Evolutionary conservation across 495 filamentous ascomycete genomes (phyloP).

Genomic region (Neurospora cerealis): DNA sequence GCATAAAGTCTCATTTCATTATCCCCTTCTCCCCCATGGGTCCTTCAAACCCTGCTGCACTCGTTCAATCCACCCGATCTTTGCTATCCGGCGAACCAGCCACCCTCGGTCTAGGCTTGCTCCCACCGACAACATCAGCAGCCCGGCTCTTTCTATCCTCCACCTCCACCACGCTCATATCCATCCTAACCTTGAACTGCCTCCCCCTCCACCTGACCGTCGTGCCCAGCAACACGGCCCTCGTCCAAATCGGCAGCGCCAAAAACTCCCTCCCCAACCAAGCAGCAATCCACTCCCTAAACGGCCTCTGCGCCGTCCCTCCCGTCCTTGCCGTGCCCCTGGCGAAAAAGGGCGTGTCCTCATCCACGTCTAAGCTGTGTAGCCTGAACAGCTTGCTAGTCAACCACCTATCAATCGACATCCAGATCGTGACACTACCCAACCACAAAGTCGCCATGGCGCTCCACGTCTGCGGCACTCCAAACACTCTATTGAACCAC

Average conservation of each 20-base stretch:
- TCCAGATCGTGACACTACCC: constrained; percentile 61
- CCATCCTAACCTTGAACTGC: constrained; percentile 69
- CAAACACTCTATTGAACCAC: constrained; percentile 42
- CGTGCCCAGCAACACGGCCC: constrained; percentile 73
- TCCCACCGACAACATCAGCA: neutral
- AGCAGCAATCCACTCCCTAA: constrained; percentile 63
- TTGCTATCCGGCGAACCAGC: constrained; percentile 8
- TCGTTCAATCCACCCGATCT: constrained; percentile 19
- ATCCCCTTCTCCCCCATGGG: neutral
- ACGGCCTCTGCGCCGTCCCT: constrained; percentile 39
- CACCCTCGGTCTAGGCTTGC: constrained; percentile 5
- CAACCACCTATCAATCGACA: constrained; percentile 58
- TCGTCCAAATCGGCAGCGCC: constrained; percentile 79
- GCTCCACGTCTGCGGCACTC: constrained; percentile 56
- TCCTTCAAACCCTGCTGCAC: neutral
- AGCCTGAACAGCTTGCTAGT: constrained; percentile 65
- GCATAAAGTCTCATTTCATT: neutral
- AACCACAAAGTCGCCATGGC: constrained; percentile 58
- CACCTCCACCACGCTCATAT: constrained; percentile 64
- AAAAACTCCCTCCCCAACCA: constrained; percentile 81
- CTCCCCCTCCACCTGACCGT: constrained; percentile 81
- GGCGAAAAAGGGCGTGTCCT: constrained; percentile 64
- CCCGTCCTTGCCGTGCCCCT: constrained; percentile 29
- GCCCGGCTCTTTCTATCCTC: neutral
- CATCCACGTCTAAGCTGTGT: constrained; percentile 58